Conservation (phyloP, 1,284 basidiomycete genomes). For the Inonotus obliquus region DNA sequence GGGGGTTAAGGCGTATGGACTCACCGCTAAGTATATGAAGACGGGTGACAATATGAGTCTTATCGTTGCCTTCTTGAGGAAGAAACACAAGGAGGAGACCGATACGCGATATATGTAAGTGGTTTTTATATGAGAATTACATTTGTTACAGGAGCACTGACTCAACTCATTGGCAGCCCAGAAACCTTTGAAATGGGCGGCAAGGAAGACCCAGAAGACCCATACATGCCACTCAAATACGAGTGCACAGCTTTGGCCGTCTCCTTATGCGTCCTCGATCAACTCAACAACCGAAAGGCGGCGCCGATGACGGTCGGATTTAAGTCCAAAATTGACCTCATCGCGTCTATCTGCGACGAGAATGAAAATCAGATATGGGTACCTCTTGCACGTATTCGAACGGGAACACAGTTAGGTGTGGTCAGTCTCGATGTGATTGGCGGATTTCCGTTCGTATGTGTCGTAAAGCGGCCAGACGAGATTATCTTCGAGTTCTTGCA, state of each 20-base stretch:
- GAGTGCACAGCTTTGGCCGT: constrained; percentile 46
- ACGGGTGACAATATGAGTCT: constrained; percentile 5
- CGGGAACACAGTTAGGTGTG: constrained; percentile 36
- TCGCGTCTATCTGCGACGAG: constrained; percentile 17
- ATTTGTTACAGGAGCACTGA: not conserved
- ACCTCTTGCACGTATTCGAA: constrained; percentile 34
- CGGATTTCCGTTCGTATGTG: constrained; percentile 39
- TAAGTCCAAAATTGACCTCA: constrained; percentile 29
- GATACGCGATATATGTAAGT: constrained; percentile 30
- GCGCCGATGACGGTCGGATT: constrained; percentile 38
- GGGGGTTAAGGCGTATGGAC: constrained; percentile 47
- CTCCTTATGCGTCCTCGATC: constrained; percentile 45
- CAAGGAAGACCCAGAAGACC: constrained; percentile 15
- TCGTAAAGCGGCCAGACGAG: constrained; percentile 39
- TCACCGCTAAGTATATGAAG: constrained; percentile 61
- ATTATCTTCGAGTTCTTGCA: constrained; percentile 44
- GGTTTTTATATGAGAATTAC: not conserved
- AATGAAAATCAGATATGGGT: not conserved
- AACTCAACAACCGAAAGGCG: constrained; percentile 43
- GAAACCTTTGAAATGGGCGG: constrained; percentile 17
- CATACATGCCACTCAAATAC: constrained; percentile 31
- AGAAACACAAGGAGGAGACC: constrained; percentile 19
- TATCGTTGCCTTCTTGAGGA: constrained; percentile 12
- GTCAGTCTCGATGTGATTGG: constrained; percentile 43
- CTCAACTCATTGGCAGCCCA: constrained; percentile 2